Evolutionary conservation across 2,329 filamentous ascomycete genomes (phyloP), one percentile per base, ranked within the genome.

Genomic region (Aspergillus glaucus): DNA sequence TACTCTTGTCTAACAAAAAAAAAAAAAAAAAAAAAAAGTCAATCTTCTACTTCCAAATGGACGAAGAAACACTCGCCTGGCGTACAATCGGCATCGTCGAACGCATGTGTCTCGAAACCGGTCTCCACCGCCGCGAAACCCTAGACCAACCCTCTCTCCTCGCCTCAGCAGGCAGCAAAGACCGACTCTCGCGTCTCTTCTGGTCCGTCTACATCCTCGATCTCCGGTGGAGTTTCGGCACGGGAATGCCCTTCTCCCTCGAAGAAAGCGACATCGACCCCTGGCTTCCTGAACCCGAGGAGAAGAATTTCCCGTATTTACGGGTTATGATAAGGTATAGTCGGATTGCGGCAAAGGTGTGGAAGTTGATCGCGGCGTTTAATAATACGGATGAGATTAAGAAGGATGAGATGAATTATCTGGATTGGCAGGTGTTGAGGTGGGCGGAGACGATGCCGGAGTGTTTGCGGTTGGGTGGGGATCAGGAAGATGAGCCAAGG

Each of bases 171-270:
- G 37, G 37, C 10, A 86, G 89, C 46, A 79, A 85, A 12, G 76
- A 79, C 44, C 78, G 81, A 36, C 85, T 86, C 0, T 75, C 90
- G 8, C 81, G 85, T 40, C 80, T 88, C 4, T 95, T 94, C 66
- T 96, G 88, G 90, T 85, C 85, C 1, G 83, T 90, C 15, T 95
- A 92, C 60, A 82, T 91, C 1, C 75, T 95, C n/a, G 90, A 95
- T 64, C 79, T 88, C 45, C 79, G 89, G 44, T 95, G 88, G 88
- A 88, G 86, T 50, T 92, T 95, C 60, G 87, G 85, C 15, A 91
- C 88, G 0, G 90, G 90, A 0, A 80, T 95, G 72, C 89, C 89
- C 0, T 95, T 88, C 67, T 83, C 87, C 1, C 72, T 94, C 15
- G 85, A 91, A 55, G 89, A 95, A 60, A 80, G 84, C 4, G 89